A percentile compares a stretch with the other conserved stretches of the same genome.
Evolutionary conservation across 1,284 basidiomycete species (phyloP).

Genomic region (Pseudozyma thailandica): DNA sequence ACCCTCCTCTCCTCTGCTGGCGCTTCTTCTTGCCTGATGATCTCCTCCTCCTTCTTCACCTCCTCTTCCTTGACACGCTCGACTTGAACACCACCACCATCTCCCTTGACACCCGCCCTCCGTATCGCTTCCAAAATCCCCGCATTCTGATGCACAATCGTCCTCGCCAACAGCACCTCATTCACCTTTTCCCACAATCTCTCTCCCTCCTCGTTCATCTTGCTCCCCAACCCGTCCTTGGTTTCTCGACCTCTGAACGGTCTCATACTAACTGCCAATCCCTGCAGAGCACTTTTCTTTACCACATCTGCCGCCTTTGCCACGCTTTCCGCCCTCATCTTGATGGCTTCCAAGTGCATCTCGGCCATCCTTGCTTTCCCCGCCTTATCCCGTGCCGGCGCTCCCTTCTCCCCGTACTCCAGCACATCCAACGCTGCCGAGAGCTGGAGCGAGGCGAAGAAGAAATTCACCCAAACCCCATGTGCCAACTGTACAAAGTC

Average conservation of each 20-base stretch:
- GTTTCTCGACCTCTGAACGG: constrained; percentile 13
- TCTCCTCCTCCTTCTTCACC: neutral
- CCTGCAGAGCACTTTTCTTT: neutral
- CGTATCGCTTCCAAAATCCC: neutral
- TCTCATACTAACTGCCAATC: constrained; percentile 12
- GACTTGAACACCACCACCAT: neutral
- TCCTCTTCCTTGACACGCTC: constrained; percentile 5
- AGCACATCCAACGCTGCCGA: constrained; percentile 71
- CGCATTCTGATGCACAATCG: constrained; percentile 24
- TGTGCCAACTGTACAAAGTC: constrained; percentile 82
- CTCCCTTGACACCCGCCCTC: neutral
- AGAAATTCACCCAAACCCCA: constrained; percentile 78
- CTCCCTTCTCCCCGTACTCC: constrained; percentile 26
- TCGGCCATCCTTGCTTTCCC: neutral
- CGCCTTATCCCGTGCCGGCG: constrained; percentile 5
- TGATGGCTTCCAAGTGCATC: constrained; percentile 16
- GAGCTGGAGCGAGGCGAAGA: constrained; percentile 76
- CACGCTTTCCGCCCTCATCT: constrained; percentile 2
- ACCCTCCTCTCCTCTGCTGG: too few relatives aligned
- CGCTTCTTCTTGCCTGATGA: neutral
- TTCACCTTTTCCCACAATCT: constrained; percentile 17
- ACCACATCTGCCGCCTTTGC: constrained; percentile 5
- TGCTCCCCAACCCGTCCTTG: neutral
- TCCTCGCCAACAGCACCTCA: constrained; percentile 22
- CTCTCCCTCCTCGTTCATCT: constrained; percentile 20